Base-by-base conservation (phyloP, 2,329 filamentous ascomycete genomes). In the Aureobasidium vineae region DNA sequence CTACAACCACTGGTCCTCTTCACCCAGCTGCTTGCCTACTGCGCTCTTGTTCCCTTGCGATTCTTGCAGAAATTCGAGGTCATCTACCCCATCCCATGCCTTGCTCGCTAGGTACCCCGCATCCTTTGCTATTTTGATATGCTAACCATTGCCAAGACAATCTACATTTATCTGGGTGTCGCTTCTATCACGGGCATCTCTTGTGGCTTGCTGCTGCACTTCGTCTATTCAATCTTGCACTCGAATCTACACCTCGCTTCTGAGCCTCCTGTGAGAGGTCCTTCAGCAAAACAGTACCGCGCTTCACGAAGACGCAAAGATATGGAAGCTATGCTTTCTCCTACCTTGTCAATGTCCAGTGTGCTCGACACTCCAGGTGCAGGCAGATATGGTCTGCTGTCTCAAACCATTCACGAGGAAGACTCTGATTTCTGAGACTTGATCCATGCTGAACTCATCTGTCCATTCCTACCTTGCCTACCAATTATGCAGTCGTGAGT, bases 351-450 rank as follows among this genome's bases (percentile, higher is more conserved):
- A 4, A 33, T 53, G 50, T 70, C 71, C 57, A 73, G 73, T 64
- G 31, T 72, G 36, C 73, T 73, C 6, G 75, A 76, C 31, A 70
- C 71, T 16, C 65, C 68, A 67, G 64, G 73, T 70, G 69, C 72
- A 71, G 76, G 80, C 65, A 77, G 79, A 61, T 76, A 79, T 56
- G 83, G 84, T 1, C 74, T 91, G 21, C 77, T 89, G 50, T 82
- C 84, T 33, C 86, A 89, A 73, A 89, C 86, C 0, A 91, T 92
- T 69, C 82, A 89, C 66, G 89, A 90, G 74, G 87, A 89, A 61
- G 88, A 90, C 73, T 81, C 79, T 0, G 80, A 81, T 53, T 79
- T 77, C 61, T 82, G 70, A 77, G n/a, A 54, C 31, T n/a, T 49
- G 65, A 16, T 66, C 23, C 33, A 21, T 31, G 6, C 21, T 31